Evolutionary conservation across 2,329 filamentous ascomycete genomes (phyloP), one percentile per base, ranked within the genome.

Genomic region (Microascus cirrosus): DNA sequence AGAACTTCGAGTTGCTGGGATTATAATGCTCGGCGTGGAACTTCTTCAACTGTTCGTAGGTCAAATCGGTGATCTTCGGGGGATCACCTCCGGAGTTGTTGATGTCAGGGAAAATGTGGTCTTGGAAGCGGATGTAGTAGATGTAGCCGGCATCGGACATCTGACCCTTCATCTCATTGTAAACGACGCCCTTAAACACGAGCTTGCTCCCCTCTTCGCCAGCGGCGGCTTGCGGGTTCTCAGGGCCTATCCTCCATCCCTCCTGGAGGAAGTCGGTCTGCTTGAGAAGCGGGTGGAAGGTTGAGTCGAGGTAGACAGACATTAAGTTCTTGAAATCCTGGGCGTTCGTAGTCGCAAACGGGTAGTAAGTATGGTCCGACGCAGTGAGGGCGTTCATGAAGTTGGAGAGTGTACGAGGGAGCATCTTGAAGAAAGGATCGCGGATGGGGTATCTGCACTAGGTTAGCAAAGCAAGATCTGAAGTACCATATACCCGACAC

Each of bases 321-420:
- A 97, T 87, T 55, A 99, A 80, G 67, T 99, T 99, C 72, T 89
- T 89, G 72, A 94, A 99, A 67, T 99, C 94, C 70, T 96, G 90
- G 22, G 84, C 79, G 67, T 99, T 99, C 25, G 94, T 99, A 2
- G 94, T 99, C 59, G 94, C 92, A 71, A 99, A 99, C 1, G 94
- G 94, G 68, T 99, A 99, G 64, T 90, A 95, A 12, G 94, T 99
- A 70, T 99, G 92, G 67, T 97, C 93, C 24, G 91, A 88, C 28
- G 92, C 91, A 50, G 94, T 99, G 69, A 97, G 96, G 61, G 94
- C 94, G 71, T 99, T 99, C 94, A 99, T 99, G 69, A 96, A 99
- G 73, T 97, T 99, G 62, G 94, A 96, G n/a, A 99, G 80, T 5
- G 94, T 96, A 65, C 94, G 85, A 24, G 94, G 94, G 28, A 99